Percentiles rank a stretch among this genome's conserved stretches.
Conservation (phyloP, 805 yeast species). For the Saccharomycopsis schoenii region DNA sequence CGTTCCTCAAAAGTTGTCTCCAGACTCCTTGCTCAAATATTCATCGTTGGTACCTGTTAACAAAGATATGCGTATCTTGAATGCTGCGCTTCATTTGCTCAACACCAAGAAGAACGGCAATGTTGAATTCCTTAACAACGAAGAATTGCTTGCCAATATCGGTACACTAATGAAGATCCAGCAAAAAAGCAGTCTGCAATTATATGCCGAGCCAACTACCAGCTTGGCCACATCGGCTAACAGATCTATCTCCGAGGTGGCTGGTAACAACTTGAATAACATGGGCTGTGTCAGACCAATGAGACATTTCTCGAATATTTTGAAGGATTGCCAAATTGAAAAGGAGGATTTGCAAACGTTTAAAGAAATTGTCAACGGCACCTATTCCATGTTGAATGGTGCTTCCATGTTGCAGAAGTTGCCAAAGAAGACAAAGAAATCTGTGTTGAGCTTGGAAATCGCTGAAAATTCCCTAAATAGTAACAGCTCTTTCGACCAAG, state of each 20-base stretch:
- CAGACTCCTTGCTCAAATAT: slow-evolving; percentile 8
- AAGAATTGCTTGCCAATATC: slow-evolving; percentile 3
- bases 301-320: slow-evolving; percentile 5
- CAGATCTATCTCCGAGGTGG: slow-evolving; percentile 3
- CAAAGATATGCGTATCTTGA: slow-evolving; percentile 11
- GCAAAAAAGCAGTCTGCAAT: neutral
- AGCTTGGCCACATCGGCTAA: slow-evolving; percentile 6
- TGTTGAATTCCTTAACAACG: slow-evolving; percentile 3
- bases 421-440: slow-evolving; percentile 7
- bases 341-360: slow-evolving; percentile 2
- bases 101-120: slow-evolving; percentile 2
- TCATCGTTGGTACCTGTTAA: slow-evolving; percentile 11
- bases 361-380: slow-evolving; percentile 12
- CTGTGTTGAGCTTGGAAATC: slow-evolving; percentile 22
- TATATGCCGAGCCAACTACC: neutral
- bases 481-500: slow-evolving; percentile 20
- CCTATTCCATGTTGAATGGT: neutral
- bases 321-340: neutral
- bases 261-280: neutral
- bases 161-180: slow-evolving; percentile 4
- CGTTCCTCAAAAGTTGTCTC: slow-evolving; percentile 4
- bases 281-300: slow-evolving; percentile 2
- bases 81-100: slow-evolving; percentile 7
- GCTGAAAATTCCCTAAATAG: slow-evolving; percentile 23
- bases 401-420: neutral